Base-by-base conservation (phyloP, 1,139 yeast genomes). In the Nadsonia commutata region DNA sequence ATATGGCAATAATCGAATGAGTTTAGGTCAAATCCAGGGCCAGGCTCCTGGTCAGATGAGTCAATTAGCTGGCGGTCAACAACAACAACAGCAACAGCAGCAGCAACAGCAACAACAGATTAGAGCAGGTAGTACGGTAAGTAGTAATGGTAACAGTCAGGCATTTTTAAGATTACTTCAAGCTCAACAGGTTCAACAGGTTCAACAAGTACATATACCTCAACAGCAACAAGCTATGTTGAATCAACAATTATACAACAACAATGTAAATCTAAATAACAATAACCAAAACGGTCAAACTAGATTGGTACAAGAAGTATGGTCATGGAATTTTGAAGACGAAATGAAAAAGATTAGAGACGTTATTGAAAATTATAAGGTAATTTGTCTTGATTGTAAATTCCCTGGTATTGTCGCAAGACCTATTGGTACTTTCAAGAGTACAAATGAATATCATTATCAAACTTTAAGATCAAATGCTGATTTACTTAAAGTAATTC, bases 361-460 rank as follows among this genome's bases (percentile, higher is more conserved):
- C 45, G 70, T 85, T 44, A 72, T 82, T 38, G 80, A 76, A 47
- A 74, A 76, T 48, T 81, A 80, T 55, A 76, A 80, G 44, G 74
- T 74, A 55, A 74, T 86, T 18, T 78, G 95, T 2, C 56, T 66
- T 45, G 79, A 88, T 54, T 88, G 94, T 47, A 96, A 90, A 60
- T 86, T 90, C 57, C 96, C 96, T 0, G 98, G 98, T 0, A 84
- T 93, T 31, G 83, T 90, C 20, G 95, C 95, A 1, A 74, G 98
- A 52, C 98, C 98, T 11, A 84, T 90, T 49, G 98, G 98, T n/a
- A 77, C 86, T 9, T 90, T 90, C 64, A 78, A 85, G 55, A 78
- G 93, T 8, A 82, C 93, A 13, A 74, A 84, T 22, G 98, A 90
- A 60, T 90, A 86, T 62, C 97, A 90, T 62, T 90, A 90, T 59